Conservation (phyloP, 208 protist species). For the Leishmania braziliensis region DNA sequence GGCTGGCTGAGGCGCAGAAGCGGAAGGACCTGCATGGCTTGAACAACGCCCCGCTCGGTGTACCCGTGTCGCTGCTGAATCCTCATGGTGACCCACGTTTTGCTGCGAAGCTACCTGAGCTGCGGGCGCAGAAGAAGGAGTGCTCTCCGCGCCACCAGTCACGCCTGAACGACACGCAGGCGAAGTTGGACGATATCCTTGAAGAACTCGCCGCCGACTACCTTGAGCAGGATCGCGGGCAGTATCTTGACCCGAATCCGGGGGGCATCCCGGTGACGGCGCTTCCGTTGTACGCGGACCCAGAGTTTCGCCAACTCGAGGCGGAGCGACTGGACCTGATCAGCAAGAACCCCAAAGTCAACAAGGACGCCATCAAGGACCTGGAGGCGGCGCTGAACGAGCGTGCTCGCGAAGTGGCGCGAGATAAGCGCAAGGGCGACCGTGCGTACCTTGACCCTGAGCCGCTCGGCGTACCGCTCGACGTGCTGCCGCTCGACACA, state of each 20-base stretch:
- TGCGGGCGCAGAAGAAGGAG: conserved; percentile 61
- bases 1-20: conserved; percentile 61
- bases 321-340: conserved; percentile 57
- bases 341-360: conserved; percentile 49
- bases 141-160: conserved; percentile 37
- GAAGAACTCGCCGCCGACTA: conserved; percentile 53
- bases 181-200: conserved; percentile 59
- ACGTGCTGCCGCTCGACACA: conserved; percentile 62
- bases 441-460: conserved; percentile 74
- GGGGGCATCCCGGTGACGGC: conserved; percentile 53
- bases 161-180: conserved; percentile 58
- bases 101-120: conserved; percentile 48
- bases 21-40: conserved; percentile 57
- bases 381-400: conserved; percentile 71
- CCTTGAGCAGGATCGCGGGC: conserved; percentile 51
- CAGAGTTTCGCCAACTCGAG: conserved; percentile 65
- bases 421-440: conserved; percentile 42
- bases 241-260: conserved; percentile 53
- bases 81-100: conserved; percentile 67
- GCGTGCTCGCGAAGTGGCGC: conserved; percentile 56
- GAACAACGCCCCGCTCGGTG: conserved; percentile 41
- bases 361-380: conserved; percentile 49
- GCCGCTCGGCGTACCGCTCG: conserved; percentile 66
- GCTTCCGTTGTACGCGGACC: conserved; percentile 55
- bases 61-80: conserved; percentile 56